A percentile compares a stretch with the other conserved stretches of the same genome.
Evolutionary conservation across 225 moss, liverwort and hornwort species (phyloP).

Genomic region (Neckera pumila): DNA sequence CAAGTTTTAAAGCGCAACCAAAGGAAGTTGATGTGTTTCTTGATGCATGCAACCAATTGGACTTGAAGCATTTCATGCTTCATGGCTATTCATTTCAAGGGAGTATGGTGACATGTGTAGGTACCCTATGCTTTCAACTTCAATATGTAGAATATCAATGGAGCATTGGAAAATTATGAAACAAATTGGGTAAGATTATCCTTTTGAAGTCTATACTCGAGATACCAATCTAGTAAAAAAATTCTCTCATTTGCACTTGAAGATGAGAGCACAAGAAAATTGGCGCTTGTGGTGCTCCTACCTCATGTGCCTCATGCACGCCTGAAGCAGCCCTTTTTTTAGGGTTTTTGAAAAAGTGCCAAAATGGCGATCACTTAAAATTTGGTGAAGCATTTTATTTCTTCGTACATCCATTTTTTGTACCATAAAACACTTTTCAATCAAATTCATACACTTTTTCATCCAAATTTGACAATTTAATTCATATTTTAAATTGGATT

Average conservation of each 20-base stretch:
- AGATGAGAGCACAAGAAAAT: not conserved
- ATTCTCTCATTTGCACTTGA: not conserved
- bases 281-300: not conserved
- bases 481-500: no score
- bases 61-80: not conserved
- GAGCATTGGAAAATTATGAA: not conserved
- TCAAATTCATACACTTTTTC: no score
- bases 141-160: accelerated
- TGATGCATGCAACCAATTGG: no score
- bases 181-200: not conserved
- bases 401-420: no score
- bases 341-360: no score
- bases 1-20: not conserved
- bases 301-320: not conserved
- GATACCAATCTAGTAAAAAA: no score
- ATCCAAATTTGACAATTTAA: no score
- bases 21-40: not conserved
- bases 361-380: no score
- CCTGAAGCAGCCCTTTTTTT: no score
- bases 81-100: not conserved
- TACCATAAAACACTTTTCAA: no score
- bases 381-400: no score
- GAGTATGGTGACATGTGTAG: not conserved
- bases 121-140: not conserved
- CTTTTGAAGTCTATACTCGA: not conserved